A percentile compares a stretch with the other conserved stretches of the same genome.
Conservation (phyloP, 2,329 filamentous ascomycete genomes). For the Cytospora leucostoma region DNA sequence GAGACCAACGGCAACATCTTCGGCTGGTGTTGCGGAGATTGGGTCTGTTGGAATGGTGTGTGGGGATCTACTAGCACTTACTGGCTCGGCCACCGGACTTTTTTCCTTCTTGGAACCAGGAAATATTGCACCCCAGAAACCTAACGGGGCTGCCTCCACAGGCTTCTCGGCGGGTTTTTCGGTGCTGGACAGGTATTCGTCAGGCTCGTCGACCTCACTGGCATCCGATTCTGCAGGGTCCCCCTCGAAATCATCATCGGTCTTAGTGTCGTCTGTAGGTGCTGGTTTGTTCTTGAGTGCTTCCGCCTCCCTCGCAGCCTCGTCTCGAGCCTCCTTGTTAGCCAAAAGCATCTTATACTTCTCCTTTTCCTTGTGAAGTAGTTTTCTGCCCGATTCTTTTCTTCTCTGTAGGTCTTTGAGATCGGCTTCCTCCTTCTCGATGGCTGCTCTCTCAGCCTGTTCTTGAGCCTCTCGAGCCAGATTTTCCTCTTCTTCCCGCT, state of each 20-base stretch:
- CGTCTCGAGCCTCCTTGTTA: constrained; percentile 25
- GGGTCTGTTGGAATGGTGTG: constrained; percentile 29
- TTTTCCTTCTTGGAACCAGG: constrained; percentile 39
- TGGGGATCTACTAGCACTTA: constrained; percentile 32
- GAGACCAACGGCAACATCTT: constrained; percentile 18
- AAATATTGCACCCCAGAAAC: constrained; percentile 59
- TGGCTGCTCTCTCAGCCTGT: constrained; percentile 22
- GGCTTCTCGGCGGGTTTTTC: constrained; percentile 24
- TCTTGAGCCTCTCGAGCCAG: constrained; percentile 28
- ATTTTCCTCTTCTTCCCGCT: constrained; percentile 26
- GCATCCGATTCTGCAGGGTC: constrained; percentile 30
- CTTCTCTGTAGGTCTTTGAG: constrained; percentile 33
- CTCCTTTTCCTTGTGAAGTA: constrained; percentile 27
- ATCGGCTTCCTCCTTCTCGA: constrained; percentile 29
- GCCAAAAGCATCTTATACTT: constrained; percentile 21
- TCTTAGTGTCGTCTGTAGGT: constrained; percentile 28
- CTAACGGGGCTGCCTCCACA: constrained; percentile 48
- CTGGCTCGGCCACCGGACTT: constrained; percentile 40
- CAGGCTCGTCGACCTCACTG: constrained; percentile 35
- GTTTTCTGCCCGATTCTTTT: constrained; percentile 24
- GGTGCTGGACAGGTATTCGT: constrained; percentile 31
- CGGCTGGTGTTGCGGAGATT: constrained; percentile 21
- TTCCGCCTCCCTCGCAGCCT: constrained; percentile 25
- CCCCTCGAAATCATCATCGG: constrained; percentile 29
- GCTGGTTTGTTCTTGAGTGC: constrained; percentile 53